Evolutionary conservation across 306 rosid genomes (phyloP).

Genomic region (Gillenia trifoliata): DNA sequence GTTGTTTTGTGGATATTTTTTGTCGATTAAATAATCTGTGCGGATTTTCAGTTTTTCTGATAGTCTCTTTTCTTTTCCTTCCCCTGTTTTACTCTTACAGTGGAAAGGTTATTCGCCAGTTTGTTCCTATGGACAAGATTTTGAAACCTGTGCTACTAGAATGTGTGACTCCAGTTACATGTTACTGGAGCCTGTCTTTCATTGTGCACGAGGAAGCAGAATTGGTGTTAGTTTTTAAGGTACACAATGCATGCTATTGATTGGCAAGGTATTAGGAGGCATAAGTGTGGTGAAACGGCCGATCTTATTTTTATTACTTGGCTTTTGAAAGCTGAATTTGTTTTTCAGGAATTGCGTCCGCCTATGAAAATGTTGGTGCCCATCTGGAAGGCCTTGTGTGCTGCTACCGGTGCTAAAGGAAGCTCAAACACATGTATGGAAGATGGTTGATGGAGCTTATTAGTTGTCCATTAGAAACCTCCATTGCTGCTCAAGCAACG

Average conservation of each 20-base stretch:
- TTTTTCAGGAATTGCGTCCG: conserved; percentile 56
- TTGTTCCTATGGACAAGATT: conserved; percentile 76
- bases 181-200: conserved; percentile 81
- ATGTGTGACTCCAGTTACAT: conserved; percentile 85
- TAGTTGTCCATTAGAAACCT: not conserved
- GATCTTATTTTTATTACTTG: not conserved
- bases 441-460: conserved; percentile 19
- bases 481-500: not conserved
- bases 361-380: conserved; percentile 78
- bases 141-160: conserved; percentile 72
- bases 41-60: not conserved
- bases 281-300: not conserved
- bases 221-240: conserved; percentile 69
- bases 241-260: conserved; percentile 11
- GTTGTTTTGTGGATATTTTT: not conserved
- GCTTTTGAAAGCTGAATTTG: conserved; percentile 19
- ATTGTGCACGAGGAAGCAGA: conserved; percentile 59
- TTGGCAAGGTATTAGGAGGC: not conserved
- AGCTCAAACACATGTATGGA: conserved; percentile 18
- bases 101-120: conserved; percentile 59
- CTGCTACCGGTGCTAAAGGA: conserved; percentile 45
- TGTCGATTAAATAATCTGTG: not conserved
- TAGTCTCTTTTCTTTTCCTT: not conserved
- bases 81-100: conserved; percentile 24
- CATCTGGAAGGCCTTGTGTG: conserved; percentile 88